phyloP scores from a whole-genome alignment of 495 filamentous ascomycete genomes.

The Penicillium malachiteum region DNA sequence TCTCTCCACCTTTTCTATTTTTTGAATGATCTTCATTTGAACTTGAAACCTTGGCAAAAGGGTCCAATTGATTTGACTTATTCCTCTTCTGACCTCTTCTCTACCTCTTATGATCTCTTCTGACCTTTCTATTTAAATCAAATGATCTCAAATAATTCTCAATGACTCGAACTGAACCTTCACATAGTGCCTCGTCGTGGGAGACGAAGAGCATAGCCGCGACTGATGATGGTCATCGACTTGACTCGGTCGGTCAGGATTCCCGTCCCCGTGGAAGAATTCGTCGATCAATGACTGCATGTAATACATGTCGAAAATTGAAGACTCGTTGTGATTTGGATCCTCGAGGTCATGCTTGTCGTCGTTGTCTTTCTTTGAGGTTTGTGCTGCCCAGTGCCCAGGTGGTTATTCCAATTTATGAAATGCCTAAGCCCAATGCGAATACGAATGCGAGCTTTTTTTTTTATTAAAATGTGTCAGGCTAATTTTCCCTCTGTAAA shows the following conservation, averaged over 20 bases:
- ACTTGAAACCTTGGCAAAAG: slow-evolving; percentile 10
- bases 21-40: slow-evolving; percentile 22
- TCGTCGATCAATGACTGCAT: slow-evolving; percentile 44
- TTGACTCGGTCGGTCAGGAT: slow-evolving; percentile 29
- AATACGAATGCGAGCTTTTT: neutral
- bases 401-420: no score
- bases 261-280: slow-evolving; percentile 37
- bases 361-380: slow-evolving; percentile 43
- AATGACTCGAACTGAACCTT: slow-evolving; percentile 34
- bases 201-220: slow-evolving; percentile 29
- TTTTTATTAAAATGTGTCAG: neutral
- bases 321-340: slow-evolving; percentile 44
- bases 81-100: slow-evolving; percentile 2
- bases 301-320: slow-evolving; percentile 46
- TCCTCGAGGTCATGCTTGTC: slow-evolving; percentile 41
- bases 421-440: neutral
- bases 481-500: slow-evolving; percentile 17
- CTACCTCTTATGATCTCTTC: neutral
- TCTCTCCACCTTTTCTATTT: slow-evolving; percentile 13
- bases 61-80: slow-evolving; percentile 17
- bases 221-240: slow-evolving; percentile 28
- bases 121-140: slow-evolving; percentile 12
- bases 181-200: slow-evolving; percentile 28
- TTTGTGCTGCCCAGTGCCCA: slow-evolving; percentile 6
- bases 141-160: slow-evolving; percentile 7